A percentile compares a stretch with the other conserved stretches of the same genome.
Conservation (phyloP, 768 basidiomycete genomes). For the Phaeotremella skinneri region DNA sequence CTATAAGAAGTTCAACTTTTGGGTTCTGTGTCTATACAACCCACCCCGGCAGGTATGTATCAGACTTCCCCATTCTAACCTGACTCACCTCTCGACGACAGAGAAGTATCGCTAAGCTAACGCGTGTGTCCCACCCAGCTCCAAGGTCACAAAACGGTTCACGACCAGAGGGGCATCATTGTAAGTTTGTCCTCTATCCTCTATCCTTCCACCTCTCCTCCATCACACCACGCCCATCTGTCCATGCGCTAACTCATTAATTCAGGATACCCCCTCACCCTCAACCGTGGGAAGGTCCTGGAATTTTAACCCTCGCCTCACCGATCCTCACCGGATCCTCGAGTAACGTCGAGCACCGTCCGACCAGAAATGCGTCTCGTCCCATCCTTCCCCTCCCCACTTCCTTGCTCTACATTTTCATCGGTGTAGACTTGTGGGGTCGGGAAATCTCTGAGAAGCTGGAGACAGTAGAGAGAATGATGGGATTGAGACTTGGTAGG, state of each 20-base stretch:
- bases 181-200: constrained; percentile 8
- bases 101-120: no score
- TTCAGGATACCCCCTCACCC: constrained; percentile 24
- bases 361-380: constrained; percentile 52
- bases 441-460: constrained; percentile 19
- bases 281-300: constrained; percentile 53
- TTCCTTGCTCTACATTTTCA: constrained; percentile 1
- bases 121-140: constrained; percentile 33
- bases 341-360: constrained; percentile 41
- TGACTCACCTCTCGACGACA: no score
- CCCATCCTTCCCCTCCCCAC: constrained; percentile 6
- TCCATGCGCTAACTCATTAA: neutral
- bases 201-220: neutral
- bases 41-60: no score
- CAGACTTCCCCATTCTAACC: no score
- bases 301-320: constrained; percentile 49
- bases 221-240: constrained; percentile 2
- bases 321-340: constrained; percentile 47
- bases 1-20: no score
- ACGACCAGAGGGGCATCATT: constrained; percentile 30
- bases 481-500: constrained; percentile 46
- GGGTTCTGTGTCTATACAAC: no score
- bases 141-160: constrained; percentile 53
- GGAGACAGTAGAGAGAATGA: constrained; percentile 43
- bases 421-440: neutral